These are phyloP conservation scores for Nigrospora sphaerica DNA, from an alignment of 2,329 filamentous ascomycete genomes.

Conservation along the genomic window DNA sequence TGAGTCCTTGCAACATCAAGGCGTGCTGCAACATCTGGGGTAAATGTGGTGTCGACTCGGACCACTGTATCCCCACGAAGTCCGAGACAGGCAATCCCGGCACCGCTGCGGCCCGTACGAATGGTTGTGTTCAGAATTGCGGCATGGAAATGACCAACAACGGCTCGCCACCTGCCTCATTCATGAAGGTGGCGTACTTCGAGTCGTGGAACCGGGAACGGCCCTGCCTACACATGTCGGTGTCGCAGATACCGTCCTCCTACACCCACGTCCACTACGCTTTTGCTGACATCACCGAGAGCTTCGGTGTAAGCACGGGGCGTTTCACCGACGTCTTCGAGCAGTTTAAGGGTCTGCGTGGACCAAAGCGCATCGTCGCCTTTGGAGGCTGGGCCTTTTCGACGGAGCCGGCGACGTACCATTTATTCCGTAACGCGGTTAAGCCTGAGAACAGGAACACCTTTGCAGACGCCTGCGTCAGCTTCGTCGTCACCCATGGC, in stretches of 20 bases:
- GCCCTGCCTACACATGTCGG: not conserved
- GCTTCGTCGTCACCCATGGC: slow-evolving; percentile 13
- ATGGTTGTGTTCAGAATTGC: slow-evolving; percentile 32
- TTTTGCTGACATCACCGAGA: slow-evolving; percentile 6
- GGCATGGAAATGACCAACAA: slow-evolving; percentile 25
- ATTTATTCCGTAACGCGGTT: slow-evolving; percentile 8
- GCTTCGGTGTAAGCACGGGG: not conserved
- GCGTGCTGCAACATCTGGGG: slow-evolving; percentile 34
- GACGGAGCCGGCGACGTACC: slow-evolving; percentile 8
- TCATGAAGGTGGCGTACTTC: not conserved
- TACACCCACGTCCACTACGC: slow-evolving; percentile 4
- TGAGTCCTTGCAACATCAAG: slow-evolving; percentile 27
- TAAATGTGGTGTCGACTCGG: slow-evolving; percentile 22
- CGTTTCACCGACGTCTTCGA: slow-evolving; percentile 2
- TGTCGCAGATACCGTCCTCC: not conserved
- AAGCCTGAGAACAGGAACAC: slow-evolving; percentile 5
- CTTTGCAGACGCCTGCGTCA: slow-evolving; percentile 12
- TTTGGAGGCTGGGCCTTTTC: slow-evolving; percentile 14
- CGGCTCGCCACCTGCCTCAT: slow-evolving; percentile 8
- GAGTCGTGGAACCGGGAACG: not conserved
- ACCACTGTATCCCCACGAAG: slow-evolving; percentile 8
- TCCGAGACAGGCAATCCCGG: slow-evolving; percentile 23
- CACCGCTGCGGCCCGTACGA: slow-evolving; percentile 16
- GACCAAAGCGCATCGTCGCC: slow-evolving; percentile 9
- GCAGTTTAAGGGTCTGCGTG: slow-evolving; percentile 9